Conservation (phyloP, 352 stramenopile species). For the Halophytophthora polymorphica region DNA sequence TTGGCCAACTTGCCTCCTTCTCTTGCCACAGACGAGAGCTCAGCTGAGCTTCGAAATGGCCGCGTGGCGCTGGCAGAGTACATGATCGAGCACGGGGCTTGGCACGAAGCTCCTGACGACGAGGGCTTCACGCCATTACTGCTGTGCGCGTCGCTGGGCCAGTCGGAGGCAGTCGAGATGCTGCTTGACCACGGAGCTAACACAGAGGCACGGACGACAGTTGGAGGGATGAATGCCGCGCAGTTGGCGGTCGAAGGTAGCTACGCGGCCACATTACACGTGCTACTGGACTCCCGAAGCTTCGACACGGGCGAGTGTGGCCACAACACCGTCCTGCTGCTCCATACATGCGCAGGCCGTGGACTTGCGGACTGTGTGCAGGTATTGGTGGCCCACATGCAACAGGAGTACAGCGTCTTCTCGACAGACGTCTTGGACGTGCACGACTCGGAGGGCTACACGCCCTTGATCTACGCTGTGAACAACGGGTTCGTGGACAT, state of each 20-base stretch:
- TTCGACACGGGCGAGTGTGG: slow-evolving; percentile 42
- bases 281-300: slow-evolving; percentile 46
- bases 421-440: slow-evolving; percentile 35
- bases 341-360: slow-evolving; percentile 61
- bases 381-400: slow-evolving; percentile 48
- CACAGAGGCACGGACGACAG: slow-evolving; percentile 36
- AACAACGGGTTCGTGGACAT: slow-evolving; percentile 48
- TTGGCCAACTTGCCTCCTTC: slow-evolving; percentile 45
- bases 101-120: slow-evolving; percentile 69
- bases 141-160: slow-evolving; percentile 50
- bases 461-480: slow-evolving; percentile 75
- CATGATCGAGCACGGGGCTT: slow-evolving; percentile 85
- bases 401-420: slow-evolving; percentile 28
- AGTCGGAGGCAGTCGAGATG: slow-evolving; percentile 62
- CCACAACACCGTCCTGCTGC: slow-evolving; percentile 39
- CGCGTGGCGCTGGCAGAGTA: slow-evolving; percentile 61
- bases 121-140: slow-evolving; percentile 65
- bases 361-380: slow-evolving; percentile 56
- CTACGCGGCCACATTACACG: slow-evolving; percentile 37
- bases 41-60: slow-evolving; percentile 23
- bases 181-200: slow-evolving; percentile 65
- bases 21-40: slow-evolving; percentile 4
- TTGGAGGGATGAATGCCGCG: slow-evolving; percentile 38
- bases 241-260: slow-evolving; percentile 67
- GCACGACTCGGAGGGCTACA: slow-evolving; percentile 71